Evolutionary conservation across 208 protist species (phyloP), one percentile per base, ranked within the genome.

Genomic region (Leishmania aethiopica): DNA sequence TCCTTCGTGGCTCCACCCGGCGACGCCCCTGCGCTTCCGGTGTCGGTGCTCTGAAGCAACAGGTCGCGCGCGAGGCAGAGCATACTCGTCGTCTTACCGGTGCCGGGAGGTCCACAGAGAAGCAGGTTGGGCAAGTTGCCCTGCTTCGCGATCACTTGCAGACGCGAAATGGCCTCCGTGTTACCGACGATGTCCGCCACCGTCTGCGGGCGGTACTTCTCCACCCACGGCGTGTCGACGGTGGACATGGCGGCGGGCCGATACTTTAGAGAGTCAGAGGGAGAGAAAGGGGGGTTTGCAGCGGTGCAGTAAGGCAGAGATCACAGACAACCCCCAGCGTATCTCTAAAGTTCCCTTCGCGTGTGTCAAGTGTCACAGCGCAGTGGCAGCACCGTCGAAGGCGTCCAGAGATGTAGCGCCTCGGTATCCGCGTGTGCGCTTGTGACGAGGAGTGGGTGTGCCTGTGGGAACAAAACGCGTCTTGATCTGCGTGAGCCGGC

Each of bases 101-200:
- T 99, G 17, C 97, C 97, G 19, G 95, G 95, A 32, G 96, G 96
- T 8, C 96, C 99, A 51, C 98, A 96, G 3, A 99, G 87, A 45
- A 99, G 97, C 53, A 99, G 75, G 89, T 99, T 99, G 0, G 99
- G 99, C 83, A 99, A 93, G 89, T 99, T 99, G 17, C 99, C 98
- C 79, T 99, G 93, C 66, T 90, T 72, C 13, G 99, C 93, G 59
- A 99, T 99, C 11, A 99, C 94, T 83, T 96, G 84, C 64, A 99
- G 89, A 3, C 99, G 89, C 0, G 87, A 89, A 28, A 99, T 96
- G 40, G 98, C 99, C 57, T 99, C 98, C 73, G 95, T 91, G 91
- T 99, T 99, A 64, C 99, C 99, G 0, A 99, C 99, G 69, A 99
- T 95, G 79, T 99, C 99, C 11, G 94, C 84, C 73, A 99, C 94